Evolutionary conservation across 1,284 basidiomycete species (phyloP), one percentile per base, ranked within the genome.

Genomic region (Apiotrichum akiyoshidainum): DNA sequence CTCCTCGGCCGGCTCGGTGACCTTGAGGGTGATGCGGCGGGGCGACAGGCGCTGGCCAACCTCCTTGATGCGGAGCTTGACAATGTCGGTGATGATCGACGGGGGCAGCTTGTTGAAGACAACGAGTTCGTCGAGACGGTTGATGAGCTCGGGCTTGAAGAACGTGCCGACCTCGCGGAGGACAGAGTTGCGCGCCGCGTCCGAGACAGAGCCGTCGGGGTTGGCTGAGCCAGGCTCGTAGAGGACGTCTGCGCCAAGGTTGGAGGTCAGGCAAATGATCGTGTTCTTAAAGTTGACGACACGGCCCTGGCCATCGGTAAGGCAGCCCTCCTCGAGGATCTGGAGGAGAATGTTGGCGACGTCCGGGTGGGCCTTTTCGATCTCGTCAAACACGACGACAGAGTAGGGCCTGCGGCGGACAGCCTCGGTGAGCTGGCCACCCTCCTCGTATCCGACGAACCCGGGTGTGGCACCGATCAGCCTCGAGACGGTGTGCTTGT

Each of bases 241-340:
- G 19, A 96, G 84, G 53, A 92, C 87, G 58, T 85, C 46, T 78
- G 86, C 59, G 17, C 91, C 91, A 35, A 97, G 83, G 75, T 98
- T 98, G 55, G 90, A 92, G 5, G 93, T 97, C 83, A 96, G 87
- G 75, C 94, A 89, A 67, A 94, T 87, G 72, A 92, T 90, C 2
- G 89, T 90, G 77, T 90, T 92, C 84, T 87, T 71, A 68, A 79
- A 79, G 57, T 73, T 77, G 64, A 79, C 75, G 58, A 73, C 65
- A 47, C 65, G 63, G 35, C 76, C 76, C 65, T 65, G 62, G 47
- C 65, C 63, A 72, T 97, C 93, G 1, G 92, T 95, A 61, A 96
- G 81, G 55, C 81, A 85, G 12, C 93, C 93, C 75, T 97, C 93
- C 68, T 97, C 92, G 37, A 97, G 83, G 57, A 97, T 88, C 75